Base-by-base conservation (phyloP, 441 rosid genomes). In the Bocquillonia castaneifolia region DNA sequence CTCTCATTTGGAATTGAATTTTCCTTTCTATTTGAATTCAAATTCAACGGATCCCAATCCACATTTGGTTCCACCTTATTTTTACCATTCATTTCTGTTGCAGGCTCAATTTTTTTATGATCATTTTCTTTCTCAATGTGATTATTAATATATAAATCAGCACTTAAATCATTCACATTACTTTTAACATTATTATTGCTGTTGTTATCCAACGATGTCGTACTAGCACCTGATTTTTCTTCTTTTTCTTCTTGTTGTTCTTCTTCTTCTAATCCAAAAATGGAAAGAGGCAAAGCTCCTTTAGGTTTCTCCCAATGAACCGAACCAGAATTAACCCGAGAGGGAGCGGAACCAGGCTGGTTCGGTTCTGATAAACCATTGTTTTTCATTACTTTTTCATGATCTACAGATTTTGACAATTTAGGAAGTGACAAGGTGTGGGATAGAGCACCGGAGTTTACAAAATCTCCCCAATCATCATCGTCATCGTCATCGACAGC, bases 401-500 rank as follows among this genome's bases (percentile, higher is more conserved):
- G 82, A 59, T 72, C 81, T 13, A 66, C 0, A 50, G 28, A 39
- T 36, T 58, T 73, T 37, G 78, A 64, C 47, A 61, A 23, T 37
- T 14, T 45, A n/a, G 82, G 78, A 6, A 75, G 66, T 13, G 86
- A 81, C 45, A 62, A 61, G 45, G 76, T 7, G 60, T 62, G 76
- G 54, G 81, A 48, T 40, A 76, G 23, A 25, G 45, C 63, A 34
- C 74, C 70, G 53, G 83, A 76, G 20, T 37, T 26, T 32, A 73
- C 77, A 75, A 91, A 93, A 62, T 89, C 97, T 67, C 93, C 87
- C 97, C 97, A 93, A 64, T 83, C 83, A 36, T 83, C 84, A 18
- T 80, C 95, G 8, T 72, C 81, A 63, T 18, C 28, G 45, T 18
- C 17, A 17, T 14, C 32, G 53, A 37, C 58, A 59, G 52, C 28